Base-by-base conservation (phyloP, 1,284 basidiomycete genomes). In the Ustilago cynodontis region DNA sequence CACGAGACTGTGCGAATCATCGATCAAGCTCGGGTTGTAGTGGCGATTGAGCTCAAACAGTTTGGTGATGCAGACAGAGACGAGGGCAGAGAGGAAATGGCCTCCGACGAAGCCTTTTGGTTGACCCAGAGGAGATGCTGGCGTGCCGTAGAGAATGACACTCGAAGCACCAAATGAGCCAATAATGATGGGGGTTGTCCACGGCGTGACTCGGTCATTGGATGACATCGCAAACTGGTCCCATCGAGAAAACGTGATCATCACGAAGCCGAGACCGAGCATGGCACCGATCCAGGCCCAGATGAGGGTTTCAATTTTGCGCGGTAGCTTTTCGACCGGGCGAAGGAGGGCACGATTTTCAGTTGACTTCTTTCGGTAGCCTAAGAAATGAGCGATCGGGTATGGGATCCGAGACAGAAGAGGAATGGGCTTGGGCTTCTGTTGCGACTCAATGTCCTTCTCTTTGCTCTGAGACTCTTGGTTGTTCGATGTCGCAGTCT, bases 151-250 rank as follows among this genome's bases (percentile, higher is more conserved):
- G 50, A 80, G 71, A 37, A 80, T 73, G 55, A 80, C 75, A 45
- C 69, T 67, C 6, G 71, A 72, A 39, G 79, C 79, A 53, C 79
- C 79, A 24, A 80, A 80, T 20, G 72, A 76, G 49, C 79, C 79
- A 50, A 80, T 72, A 41, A 80, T 60, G 65, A 75, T 72, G 24
- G 79, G 79, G 0, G 79, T 59, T 0, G 69, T 69, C 79, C 79
- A 80, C 1, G 49, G 39, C 13, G 73, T 75, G 16, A 66, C 13
- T 7, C 73, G 68, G n/a, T 67, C 63, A 56, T 77, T 76, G 53
- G 31, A 39, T 7, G 79, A 78, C 53, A 58, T 60, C 55, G 75
- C 57, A 29, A 79, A 79, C 29, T 69, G 53, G 5, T 62, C 41
- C 64, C 70, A 76, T 33, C 79, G 64, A 2, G 78, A 71, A 20